These are phyloP conservation scores for Zymoseptoria passerinii DNA, from an alignment of 2,329 filamentous ascomycete species.

Conservation along the genomic window DNA sequence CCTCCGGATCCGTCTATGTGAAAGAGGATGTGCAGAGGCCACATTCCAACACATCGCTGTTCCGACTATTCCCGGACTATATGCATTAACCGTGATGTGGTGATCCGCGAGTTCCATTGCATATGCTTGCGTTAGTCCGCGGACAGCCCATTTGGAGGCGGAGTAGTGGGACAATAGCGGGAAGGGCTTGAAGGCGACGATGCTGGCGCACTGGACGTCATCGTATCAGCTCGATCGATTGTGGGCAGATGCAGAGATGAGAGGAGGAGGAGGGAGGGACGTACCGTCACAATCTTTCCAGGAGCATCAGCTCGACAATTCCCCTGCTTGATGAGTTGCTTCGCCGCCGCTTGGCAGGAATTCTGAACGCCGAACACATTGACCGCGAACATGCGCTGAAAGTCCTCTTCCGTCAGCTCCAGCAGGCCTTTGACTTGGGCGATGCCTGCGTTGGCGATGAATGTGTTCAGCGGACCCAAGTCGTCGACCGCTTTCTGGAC, in stretches of 20 bases:
- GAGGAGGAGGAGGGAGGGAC: background rate
- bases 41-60: conserved; percentile 55
- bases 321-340: conserved; percentile 56
- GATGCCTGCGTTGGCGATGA: conserved; percentile 56
- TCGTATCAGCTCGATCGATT: background rate
- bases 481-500: conserved; percentile 45
- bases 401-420: conserved; percentile 49
- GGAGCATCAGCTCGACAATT: conserved; percentile 32
- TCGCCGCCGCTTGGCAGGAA: conserved; percentile 55
- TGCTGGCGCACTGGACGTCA: conserved; percentile 25
- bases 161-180: conserved; percentile 54
- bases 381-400: conserved; percentile 53
- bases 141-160: conserved; percentile 58
- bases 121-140: conserved; percentile 57
- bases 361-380: conserved; percentile 60
- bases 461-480: conserved; percentile 45
- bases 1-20: no score
- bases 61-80: conserved; percentile 37
- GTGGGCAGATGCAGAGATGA: background rate
- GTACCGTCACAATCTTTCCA: conserved; percentile 41
- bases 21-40: no score
- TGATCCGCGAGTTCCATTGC: conserved; percentile 58
- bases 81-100: conserved; percentile 58
- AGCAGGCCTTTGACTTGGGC: conserved; percentile 49
- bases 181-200: conserved; percentile 55